Conservation (phyloP, 106 monocot species). For the Platanthera zijinensis region DNA sequence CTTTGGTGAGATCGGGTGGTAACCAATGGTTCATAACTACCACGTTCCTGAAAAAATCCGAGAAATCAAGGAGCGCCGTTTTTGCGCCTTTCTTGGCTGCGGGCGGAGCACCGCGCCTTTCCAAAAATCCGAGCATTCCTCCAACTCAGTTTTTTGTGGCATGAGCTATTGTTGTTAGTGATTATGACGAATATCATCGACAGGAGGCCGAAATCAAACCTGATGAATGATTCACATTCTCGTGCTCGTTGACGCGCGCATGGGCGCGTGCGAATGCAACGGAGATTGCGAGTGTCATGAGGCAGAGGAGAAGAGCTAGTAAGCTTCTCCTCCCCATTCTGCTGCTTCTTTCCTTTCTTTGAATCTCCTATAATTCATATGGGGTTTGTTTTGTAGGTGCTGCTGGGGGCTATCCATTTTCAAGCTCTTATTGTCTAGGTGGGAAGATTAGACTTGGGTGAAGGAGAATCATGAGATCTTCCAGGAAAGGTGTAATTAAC, state of each 20-base stretch:
- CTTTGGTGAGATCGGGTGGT: too few relatives aligned
- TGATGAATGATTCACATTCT: slow-evolving; percentile 2
- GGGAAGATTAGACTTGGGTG: too few relatives aligned
- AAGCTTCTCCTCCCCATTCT: background rate
- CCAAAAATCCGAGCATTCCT: too few relatives aligned
- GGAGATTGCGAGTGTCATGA: background rate
- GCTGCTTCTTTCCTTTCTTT: background rate
- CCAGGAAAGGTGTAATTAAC: background rate
- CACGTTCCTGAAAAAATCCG: too few relatives aligned
- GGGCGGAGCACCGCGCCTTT: too few relatives aligned
- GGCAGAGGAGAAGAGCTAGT: background rate
- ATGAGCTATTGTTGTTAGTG: too few relatives aligned
- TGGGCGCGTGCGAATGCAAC: background rate
- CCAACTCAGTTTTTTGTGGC: too few relatives aligned
- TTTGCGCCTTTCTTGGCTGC: too few relatives aligned
- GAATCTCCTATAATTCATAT: background rate
- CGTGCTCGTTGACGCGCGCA: background rate
- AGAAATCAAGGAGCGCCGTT: too few relatives aligned
- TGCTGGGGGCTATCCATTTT: too few relatives aligned
- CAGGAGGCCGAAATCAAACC: background rate
- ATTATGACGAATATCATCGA: background rate
- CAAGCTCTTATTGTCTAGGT: too few relatives aligned
- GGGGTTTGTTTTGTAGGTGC: background rate
- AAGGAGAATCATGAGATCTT: background rate
- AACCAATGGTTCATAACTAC: too few relatives aligned